phyloP scores from a whole-genome alignment of 495 filamentous ascomycete species.

The Talaromyces ruber region DNA sequence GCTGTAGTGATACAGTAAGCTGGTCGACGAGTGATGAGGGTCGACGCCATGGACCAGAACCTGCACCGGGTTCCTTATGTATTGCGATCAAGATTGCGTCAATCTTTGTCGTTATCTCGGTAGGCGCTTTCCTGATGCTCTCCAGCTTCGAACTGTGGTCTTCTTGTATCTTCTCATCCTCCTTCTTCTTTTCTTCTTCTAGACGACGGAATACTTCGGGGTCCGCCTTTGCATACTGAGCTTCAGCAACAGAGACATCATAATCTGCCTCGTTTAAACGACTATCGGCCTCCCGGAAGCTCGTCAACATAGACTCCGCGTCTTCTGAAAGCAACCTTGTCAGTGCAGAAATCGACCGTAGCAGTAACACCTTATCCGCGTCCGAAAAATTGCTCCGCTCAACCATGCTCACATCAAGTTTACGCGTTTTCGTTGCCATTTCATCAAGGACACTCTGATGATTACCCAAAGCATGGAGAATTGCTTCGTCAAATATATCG shows the following conservation, averaged over 20 bases:
- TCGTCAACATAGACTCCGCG: slow-evolving; percentile 42
- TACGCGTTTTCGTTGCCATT: slow-evolving; percentile 28
- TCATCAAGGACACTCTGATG: slow-evolving; percentile 46
- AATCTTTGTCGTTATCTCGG: slow-evolving; percentile 22
- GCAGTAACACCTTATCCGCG: slow-evolving; percentile 34
- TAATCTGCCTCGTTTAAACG: slow-evolving; percentile 46
- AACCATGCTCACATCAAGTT: slow-evolving; percentile 24
- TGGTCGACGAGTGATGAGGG: slow-evolving; percentile 4
- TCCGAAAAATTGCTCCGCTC: slow-evolving; percentile 25
- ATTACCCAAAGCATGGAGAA: slow-evolving; percentile 41
- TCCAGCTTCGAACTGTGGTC: slow-evolving; percentile 38
- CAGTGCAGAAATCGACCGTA: slow-evolving; percentile 33
- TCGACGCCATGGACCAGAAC: slow-evolving; percentile 7
- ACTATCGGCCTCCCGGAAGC: slow-evolving; percentile 39
- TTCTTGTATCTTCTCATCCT: slow-evolving; percentile 38
- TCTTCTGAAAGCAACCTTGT: slow-evolving; percentile 33
- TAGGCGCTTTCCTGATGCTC: slow-evolving; percentile 36
- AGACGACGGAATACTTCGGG: slow-evolving; percentile 33
- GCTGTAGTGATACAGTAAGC: neutral
- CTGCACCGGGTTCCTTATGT: slow-evolving; percentile 19
- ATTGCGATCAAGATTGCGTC: slow-evolving; percentile 22
- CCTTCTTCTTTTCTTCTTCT: slow-evolving; percentile 41
- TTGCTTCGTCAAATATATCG: slow-evolving; percentile 45
- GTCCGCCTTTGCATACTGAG: slow-evolving; percentile 36
- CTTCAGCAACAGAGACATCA: slow-evolving; percentile 43